These are phyloP conservation scores for Penicillium pancosmium DNA, from an alignment of 495 filamentous ascomycete genomes.

Conservation along the genomic window DNA sequence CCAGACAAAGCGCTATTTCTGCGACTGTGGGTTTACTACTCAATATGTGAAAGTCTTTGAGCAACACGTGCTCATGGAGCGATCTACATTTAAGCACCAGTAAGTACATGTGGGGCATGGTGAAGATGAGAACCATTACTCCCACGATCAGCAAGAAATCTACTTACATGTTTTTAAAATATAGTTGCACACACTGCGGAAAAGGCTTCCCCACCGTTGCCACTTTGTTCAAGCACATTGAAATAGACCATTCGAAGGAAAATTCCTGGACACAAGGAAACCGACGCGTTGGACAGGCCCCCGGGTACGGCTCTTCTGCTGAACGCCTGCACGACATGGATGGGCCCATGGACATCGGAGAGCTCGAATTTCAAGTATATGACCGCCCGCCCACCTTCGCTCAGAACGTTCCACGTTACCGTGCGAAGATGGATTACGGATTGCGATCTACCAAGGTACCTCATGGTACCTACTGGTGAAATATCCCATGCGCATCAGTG, in stretches of 20 bases:
- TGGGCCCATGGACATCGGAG: neutral
- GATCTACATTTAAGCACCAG: neutral
- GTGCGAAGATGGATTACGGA: neutral
- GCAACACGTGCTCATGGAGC: neutral
- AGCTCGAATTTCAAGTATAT: neutral
- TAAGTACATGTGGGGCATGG: neutral
- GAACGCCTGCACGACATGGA: neutral
- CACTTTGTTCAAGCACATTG: neutral
- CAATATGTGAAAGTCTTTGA: constrained; percentile 4
- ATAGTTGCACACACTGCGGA: neutral
- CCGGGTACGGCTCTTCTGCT: neutral
- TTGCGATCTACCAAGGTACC: neutral
- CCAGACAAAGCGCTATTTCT: constrained; percentile 24
- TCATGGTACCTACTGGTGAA: constrained; percentile 1
- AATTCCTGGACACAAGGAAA: neutral
- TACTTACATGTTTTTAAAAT: neutral
- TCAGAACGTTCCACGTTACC: neutral
- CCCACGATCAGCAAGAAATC: neutral
- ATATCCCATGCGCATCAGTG: neutral
- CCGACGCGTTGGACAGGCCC: neutral
- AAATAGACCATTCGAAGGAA: neutral
- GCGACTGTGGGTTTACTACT: constrained; percentile 30
- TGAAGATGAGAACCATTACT: neutral
- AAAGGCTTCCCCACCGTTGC: neutral
- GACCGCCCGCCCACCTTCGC: neutral